Percentiles rank a stretch among this genome's conserved stretches.
These are phyloP conservation scores for Exophiala alcalophila DNA, from an alignment of 2,329 filamentous ascomycete genomes.

Conservation along the genomic window DNA sequence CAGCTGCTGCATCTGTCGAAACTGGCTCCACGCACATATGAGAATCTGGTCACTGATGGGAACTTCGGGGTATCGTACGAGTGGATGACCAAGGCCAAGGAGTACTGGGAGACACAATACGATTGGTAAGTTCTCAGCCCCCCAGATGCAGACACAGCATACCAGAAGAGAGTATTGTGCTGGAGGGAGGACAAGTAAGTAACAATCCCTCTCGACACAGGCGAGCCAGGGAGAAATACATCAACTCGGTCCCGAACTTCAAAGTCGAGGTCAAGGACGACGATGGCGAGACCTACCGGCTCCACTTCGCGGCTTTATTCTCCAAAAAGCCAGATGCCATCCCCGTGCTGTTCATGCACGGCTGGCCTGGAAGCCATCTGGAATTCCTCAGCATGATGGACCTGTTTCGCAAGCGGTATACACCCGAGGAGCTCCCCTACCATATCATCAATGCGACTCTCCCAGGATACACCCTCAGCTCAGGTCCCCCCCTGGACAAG, in stretches of 20 bases:
- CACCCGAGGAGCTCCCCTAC: conserved; percentile 52
- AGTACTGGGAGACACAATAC: conserved; percentile 12
- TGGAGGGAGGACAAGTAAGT: no score
- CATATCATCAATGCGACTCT: conserved; percentile 57
- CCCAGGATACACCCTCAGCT: conserved; percentile 54
- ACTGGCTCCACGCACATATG: conserved; percentile 49
- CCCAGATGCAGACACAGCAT: not conserved
- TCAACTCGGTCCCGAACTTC: conserved; percentile 54
- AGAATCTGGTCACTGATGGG: conserved; percentile 45
- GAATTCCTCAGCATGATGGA: conserved; percentile 56
- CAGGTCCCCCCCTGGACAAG: conserved; percentile 43
- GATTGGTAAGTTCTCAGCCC: conserved; percentile 5
- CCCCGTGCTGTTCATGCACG: conserved; percentile 53
- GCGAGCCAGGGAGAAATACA: conserved; percentile 35
- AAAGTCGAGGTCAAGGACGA: conserved; percentile 42
- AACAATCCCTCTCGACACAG: not conserved
- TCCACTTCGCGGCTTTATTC: conserved; percentile 58
- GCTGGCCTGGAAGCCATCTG: conserved; percentile 38
- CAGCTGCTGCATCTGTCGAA: conserved; percentile 49
- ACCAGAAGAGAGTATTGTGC: no score
- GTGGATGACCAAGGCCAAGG: conserved; percentile 16
- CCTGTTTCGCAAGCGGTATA: conserved; percentile 47
- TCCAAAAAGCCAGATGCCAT: conserved; percentile 51
- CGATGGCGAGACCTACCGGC: conserved; percentile 36
- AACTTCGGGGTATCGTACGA: conserved; percentile 19